Evolutionary conservation across 2,329 filamentous ascomycete species (phyloP), one percentile per base, ranked within the genome.

Genomic region (Apiospora koreana): DNA sequence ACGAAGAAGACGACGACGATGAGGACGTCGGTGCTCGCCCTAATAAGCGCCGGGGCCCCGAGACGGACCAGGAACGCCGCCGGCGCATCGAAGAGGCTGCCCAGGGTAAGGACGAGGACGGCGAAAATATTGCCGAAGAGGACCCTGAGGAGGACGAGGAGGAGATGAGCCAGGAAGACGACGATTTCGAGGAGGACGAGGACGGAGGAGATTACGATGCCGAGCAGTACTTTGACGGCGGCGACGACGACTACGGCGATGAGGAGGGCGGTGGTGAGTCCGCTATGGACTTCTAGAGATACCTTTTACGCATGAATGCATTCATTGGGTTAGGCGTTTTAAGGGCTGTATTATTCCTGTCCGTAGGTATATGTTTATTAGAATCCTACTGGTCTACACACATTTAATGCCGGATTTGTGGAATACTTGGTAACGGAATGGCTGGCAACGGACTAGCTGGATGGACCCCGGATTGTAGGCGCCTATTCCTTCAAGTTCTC

Each of bases 171-270:
- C 80, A 83, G 54, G 81, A 81, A 35, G 86, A 87, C 38, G 86
- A 87, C 28, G 86, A 87, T 67, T 84, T 80, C 10, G 80, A 78
- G 43, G 82, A 90, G 65, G 88, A 90, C 69, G 87, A 89, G 70
- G 86, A 88, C 66, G 88, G 86, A 1, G 88, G 88, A 9, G 88
- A 90, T 71, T 90, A 90, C 76, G 86, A 90, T 62, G 88, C 88
- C 2, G 88, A 90, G 75, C 83, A 83, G 12, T 89, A 89, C 79
- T 90, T 90, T 76, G 88, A 89, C 71, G 86, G 84, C 31, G 87
- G 86, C 16, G 86, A 87, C 72, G 80, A 81, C n/a, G 86, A 88
- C 31, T 86, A 83, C 3, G 85, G 85, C 12, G 85, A 84, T 9
- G 87, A 87, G 31, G 88, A 87, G 43, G 86, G 79, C 35, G 86